phyloP scores from a whole-genome alignment of 495 filamentous ascomycete genomes.

The Elasticomyces elasticus region DNA sequence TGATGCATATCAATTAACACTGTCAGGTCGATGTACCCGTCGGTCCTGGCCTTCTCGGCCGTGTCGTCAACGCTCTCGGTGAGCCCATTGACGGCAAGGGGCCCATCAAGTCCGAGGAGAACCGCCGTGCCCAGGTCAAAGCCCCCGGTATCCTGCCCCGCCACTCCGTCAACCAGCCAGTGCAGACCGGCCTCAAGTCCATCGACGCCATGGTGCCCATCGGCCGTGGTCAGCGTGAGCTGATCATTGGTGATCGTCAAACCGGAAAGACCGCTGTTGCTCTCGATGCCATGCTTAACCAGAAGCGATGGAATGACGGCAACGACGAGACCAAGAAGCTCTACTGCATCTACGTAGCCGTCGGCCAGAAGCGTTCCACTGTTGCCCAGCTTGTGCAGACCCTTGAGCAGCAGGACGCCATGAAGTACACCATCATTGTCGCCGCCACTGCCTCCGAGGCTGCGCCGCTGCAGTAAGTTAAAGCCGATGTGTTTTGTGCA shows the following conservation, averaged over 20 bases:
- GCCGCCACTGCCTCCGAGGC: slow-evolving; percentile 98
- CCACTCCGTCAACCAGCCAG: slow-evolving; percentile 92
- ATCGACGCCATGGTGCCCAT: slow-evolving; percentile 99
- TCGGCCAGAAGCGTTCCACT: slow-evolving; percentile 98
- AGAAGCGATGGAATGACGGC: slow-evolving; percentile 91
- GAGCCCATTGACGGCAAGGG: slow-evolving; percentile 99
- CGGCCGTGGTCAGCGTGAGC: slow-evolving; percentile 98
- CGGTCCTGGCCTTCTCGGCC: slow-evolving; percentile 82
- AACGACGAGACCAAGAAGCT: slow-evolving; percentile 93
- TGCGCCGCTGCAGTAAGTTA: slow-evolving; percentile 89
- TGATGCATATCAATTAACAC: not conserved
- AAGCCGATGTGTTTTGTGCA: not conserved
- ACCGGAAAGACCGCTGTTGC: slow-evolving; percentile 99
- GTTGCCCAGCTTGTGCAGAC: slow-evolving; percentile 99
- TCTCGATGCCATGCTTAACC: slow-evolving; percentile 97
- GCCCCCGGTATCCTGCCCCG: slow-evolving; percentile 96
- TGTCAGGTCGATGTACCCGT: slow-evolving; percentile 91
- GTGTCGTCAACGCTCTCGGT: slow-evolving; percentile 95
- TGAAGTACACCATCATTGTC: slow-evolving; percentile 96
- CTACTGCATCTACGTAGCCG: slow-evolving; percentile 98
- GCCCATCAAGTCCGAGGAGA: slow-evolving; percentile 81
- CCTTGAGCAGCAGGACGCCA: slow-evolving; percentile 97
- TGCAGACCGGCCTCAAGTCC: slow-evolving; percentile 98
- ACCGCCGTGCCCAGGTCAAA: slow-evolving; percentile 95
- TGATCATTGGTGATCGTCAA: slow-evolving; percentile 99